Base-by-base conservation (phyloP, 345 rosid species). In the Pugionium cornutum region DNA sequence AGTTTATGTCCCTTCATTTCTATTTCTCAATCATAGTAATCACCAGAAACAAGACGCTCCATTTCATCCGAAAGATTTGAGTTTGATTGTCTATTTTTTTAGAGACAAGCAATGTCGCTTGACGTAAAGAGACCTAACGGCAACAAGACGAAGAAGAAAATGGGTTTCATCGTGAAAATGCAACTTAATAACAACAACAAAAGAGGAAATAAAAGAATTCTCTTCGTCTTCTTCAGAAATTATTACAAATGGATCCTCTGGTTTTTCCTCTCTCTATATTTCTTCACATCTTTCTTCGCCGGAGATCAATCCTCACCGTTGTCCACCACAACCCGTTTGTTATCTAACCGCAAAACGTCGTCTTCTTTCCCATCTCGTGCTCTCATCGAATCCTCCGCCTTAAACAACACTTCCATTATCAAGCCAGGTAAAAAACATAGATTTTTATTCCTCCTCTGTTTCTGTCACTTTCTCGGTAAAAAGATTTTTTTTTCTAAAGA, bases 201-300 rank as follows among this genome's bases (percentile, higher is more conserved):
- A 78, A 60, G 37, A 79, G 85, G 42, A 80, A 71, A 33, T 32
- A 82, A 81, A 33, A 82, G 78, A 58, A 81, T 53, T 53, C 63
- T 67, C 2, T 86, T 62, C 31, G 46, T 79, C 6, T 88, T 66
- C 63, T 82, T 74, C 75, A 85, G 67, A 70, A 84, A 66, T 43
- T 81, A 83, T 53, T 88, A 85, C 92, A 90, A 62, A 81, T 94
- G 91, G 91, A 43, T 91, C 59, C 85, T 94, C 49, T 91, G 96
- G 88, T 37, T 91, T 7, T 80, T 86, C 51, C 78, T 91, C 2
- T 76, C 92, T 50, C 82, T 91, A 7, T 94, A 89, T 66, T 82
- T 94, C 77, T 72, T 91, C 57, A 82, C 67, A 53, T 83, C 97
- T 55, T 89, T 8, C 77, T 72, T 87, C 73, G 67, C 83, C 36